Evolutionary conservation across 495 filamentous ascomycete species (phyloP).

Genomic region (Pseudomonodictys pantanalensis): DNA sequence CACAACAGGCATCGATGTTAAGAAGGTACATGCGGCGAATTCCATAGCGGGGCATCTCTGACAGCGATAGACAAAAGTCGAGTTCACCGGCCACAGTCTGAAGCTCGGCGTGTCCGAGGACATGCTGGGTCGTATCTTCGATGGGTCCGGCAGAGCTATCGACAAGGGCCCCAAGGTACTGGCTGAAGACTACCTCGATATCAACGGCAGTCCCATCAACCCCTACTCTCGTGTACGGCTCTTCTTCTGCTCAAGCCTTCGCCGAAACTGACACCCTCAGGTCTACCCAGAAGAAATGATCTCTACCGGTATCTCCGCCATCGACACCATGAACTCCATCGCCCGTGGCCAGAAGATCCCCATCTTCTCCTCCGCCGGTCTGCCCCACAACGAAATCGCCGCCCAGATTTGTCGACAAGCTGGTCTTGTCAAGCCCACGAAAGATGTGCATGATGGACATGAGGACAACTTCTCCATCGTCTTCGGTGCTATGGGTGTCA

Average conservation of each 20-base stretch:
- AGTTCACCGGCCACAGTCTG: slow-evolving; percentile 93
- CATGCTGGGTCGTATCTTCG: slow-evolving; percentile 98
- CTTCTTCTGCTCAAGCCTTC: background rate
- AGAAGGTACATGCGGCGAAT: slow-evolving; percentile 64
- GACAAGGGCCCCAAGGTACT: slow-evolving; percentile 99
- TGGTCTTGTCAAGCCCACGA: slow-evolving; percentile 83
- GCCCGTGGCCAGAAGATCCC: slow-evolving; percentile 99
- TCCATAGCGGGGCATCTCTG: background rate
- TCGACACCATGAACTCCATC: slow-evolving; percentile 99
- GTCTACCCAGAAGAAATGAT: slow-evolving; percentile 99
- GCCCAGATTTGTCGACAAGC: slow-evolving; percentile 97
- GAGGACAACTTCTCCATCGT: slow-evolving; percentile 99
- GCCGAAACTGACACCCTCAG: slow-evolving; percentile 45
- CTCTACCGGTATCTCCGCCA: slow-evolving; percentile 97
- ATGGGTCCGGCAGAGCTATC: slow-evolving; percentile 94
- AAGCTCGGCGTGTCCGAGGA: slow-evolving; percentile 99
- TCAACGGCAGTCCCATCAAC: slow-evolving; percentile 99
- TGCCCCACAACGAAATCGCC: slow-evolving; percentile 98
- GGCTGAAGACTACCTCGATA: slow-evolving; percentile 96
- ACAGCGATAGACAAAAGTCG: slow-evolving; percentile 74
- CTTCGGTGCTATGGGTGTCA: slow-evolving; percentile 99
- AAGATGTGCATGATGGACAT: slow-evolving; percentile 93
- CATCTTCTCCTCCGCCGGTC: slow-evolving; percentile 97
- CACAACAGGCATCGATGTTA: slow-evolving; percentile 94
- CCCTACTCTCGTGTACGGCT: slow-evolving; percentile 83